Conservation (phyloP, 192 early-diverging fungal genomes). For the Anaeromyces robustus region DNA sequence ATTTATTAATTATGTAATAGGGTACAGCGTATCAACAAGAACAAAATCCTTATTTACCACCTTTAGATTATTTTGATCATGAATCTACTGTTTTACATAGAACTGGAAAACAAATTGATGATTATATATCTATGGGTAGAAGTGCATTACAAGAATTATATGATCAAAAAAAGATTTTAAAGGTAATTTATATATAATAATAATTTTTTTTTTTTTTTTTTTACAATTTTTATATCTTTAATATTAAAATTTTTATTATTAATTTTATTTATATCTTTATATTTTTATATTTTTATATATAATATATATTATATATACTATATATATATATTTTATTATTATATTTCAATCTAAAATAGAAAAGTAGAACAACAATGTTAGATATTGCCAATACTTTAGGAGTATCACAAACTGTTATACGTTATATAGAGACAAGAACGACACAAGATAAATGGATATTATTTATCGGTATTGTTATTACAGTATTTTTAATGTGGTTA, state of each 20-base stretch:
- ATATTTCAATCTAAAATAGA: no score
- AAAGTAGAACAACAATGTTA: neutral
- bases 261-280: no score
- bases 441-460: neutral
- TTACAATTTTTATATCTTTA: no score
- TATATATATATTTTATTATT: no score
- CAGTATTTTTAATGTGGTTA: neutral
- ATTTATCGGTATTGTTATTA: neutral
- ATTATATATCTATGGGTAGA: neutral
- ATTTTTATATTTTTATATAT: no score
- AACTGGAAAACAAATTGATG: neutral
- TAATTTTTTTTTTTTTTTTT: no score
- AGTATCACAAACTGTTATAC: neutral
- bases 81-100: neutral
- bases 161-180: neutral
- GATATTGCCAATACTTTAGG: neutral
- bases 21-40: neutral
- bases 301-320: no score
- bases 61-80: neutral
- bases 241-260: no score
- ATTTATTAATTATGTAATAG: neutral
- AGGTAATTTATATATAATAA: no score
- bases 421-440: neutral
- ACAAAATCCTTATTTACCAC: neutral
- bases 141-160: neutral